A percentile compares a stretch with the other conserved stretches of the same genome.
These are phyloP conservation scores for Annulohypoxylon stygium DNA, from an alignment of 495 filamentous ascomycete species.

Conservation along the genomic window DNA sequence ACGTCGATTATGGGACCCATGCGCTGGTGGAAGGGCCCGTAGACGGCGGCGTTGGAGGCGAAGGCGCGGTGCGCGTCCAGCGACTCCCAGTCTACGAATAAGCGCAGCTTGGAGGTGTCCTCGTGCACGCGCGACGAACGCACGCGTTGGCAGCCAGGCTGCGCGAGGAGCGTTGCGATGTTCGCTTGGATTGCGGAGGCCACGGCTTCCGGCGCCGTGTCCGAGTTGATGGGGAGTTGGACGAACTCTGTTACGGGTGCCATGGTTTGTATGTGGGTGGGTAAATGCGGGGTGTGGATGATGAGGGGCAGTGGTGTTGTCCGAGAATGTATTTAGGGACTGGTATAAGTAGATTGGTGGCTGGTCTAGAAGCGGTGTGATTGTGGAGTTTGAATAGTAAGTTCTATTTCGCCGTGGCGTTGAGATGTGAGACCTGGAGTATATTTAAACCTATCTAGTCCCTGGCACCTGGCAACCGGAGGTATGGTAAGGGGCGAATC, in stretches of 20 bases:
- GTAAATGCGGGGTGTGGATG: neutral
- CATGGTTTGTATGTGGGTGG: slow-evolving; percentile 24
- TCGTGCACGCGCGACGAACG: slow-evolving; percentile 27
- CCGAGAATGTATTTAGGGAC: neutral
- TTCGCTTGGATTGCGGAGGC: slow-evolving; percentile 16
- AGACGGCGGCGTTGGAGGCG: slow-evolving; percentile 12
- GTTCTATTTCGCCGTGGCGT: neutral
- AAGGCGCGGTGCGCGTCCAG: slow-evolving; percentile 37
- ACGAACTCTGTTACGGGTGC: slow-evolving; percentile 44
- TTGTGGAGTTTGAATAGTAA: neutral
- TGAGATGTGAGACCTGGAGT: slow-evolving; percentile 5
- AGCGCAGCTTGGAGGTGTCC: slow-evolving; percentile 21
- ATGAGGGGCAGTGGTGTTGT: neutral
- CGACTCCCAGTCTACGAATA: slow-evolving; percentile 44
- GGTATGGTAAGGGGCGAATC: neutral
- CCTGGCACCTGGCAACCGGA: neutral
- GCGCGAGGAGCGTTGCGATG: slow-evolving; percentile 23
- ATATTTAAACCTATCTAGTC: slow-evolving; percentile 5
- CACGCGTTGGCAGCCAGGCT: slow-evolving; percentile 38
- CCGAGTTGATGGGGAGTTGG: slow-evolving; percentile 22
- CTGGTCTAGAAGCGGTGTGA: neutral
- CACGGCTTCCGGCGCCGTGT: slow-evolving; percentile 10
- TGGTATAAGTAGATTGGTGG: neutral
- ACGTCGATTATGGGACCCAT: slow-evolving; percentile 19
- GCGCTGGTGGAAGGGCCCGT: slow-evolving; percentile 29